Base-by-base conservation (phyloP, 805 yeast genomes). In the Blastobotrys peoriensis region DNA sequence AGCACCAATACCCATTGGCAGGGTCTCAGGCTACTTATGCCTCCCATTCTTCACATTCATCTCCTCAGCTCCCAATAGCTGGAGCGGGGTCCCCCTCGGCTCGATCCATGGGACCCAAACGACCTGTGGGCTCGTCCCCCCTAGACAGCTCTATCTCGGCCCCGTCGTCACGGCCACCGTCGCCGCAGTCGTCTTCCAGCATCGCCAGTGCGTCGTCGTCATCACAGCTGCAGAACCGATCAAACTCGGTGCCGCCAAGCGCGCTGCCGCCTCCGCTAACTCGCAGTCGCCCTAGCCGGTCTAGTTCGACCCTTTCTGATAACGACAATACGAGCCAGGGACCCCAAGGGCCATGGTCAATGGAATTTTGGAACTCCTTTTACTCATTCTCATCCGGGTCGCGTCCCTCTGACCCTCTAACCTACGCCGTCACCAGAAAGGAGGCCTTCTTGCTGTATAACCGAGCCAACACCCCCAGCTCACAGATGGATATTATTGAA, bases 381-480 rank as follows among this genome's bases (percentile, higher is more conserved):
- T 35, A 40, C 30, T 36, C 44, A 17, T 54, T 54, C 30, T 44
- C 53, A 16, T 22, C 42, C 44, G 41, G 44, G 40, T 43, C 56
- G 34, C 40, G 55, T 36, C 45, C 46, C 22, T 49, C 58, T 10
- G 58, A 56, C 43, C 43, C 59, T 16, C 48, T 55, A 23, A 44
- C 51, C 15, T 56, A 56, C 40, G 64, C 61, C 1, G 44, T 45
- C 19, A 57, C 62, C 5, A 48, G 64, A 3, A 49, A 55, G 25
- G 65, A 60, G 33, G 62, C 63, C 3, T 61, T 58, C 57, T 34
- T 53, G 18, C 65, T 60, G 44, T 58, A 56, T 43, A 42, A 45
- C 25, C 50, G 45, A 27, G 44, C 44, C 27, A 19, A 43, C 57
- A 1, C 35, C 40, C 20, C 45, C 25, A 41, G 53, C 19, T 33